Percentiles rank a stretch among this genome's conserved stretches.
These are phyloP conservation scores for Leptodontidium sp. DNA, from an alignment of 2,329 filamentous ascomycete genomes.

Conservation along the genomic window DNA sequence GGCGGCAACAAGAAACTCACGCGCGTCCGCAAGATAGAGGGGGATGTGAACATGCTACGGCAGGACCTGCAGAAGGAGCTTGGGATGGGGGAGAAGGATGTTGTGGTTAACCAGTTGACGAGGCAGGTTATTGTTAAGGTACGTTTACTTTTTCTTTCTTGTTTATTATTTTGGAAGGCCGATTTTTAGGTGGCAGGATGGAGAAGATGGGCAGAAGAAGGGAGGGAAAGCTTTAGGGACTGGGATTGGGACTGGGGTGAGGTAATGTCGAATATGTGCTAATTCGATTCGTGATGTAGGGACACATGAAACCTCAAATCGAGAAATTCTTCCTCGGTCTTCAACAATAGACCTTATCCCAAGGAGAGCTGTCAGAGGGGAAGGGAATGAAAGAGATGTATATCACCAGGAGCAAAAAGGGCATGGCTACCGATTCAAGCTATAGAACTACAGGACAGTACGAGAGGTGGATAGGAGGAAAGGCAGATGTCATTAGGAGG, in stretches of 20 bases:
- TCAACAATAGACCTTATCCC: conserved; percentile 42
- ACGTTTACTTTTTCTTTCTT: conserved; percentile 28
- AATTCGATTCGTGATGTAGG: conserved; percentile 47
- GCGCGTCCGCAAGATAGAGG: conserved; percentile 79
- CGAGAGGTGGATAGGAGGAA: background rate
- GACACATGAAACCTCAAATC: conserved; percentile 58
- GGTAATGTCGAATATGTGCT: background rate
- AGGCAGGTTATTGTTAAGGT: conserved; percentile 81
- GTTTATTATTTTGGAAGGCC: too few species aligned
- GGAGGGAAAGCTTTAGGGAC: background rate
- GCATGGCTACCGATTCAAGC: background rate
- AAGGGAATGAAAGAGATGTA: conserved; percentile 1
- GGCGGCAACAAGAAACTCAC: conserved; percentile 82
- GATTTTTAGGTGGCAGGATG: too few species aligned
- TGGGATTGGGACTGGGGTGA: background rate
- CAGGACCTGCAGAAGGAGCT: conserved; percentile 69
- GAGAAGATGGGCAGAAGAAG: background rate
- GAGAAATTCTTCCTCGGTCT: conserved; percentile 55
- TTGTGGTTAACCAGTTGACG: conserved; percentile 63
- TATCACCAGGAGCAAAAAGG: background rate
- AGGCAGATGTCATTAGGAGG: background rate
- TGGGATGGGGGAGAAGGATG: conserved; percentile 58
- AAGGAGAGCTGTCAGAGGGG: background rate
- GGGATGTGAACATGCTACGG: conserved; percentile 70
- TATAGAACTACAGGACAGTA: background rate